Conservation (phyloP, 495 filamentous ascomycete species). For the Aspergillus asperescens region DNA sequence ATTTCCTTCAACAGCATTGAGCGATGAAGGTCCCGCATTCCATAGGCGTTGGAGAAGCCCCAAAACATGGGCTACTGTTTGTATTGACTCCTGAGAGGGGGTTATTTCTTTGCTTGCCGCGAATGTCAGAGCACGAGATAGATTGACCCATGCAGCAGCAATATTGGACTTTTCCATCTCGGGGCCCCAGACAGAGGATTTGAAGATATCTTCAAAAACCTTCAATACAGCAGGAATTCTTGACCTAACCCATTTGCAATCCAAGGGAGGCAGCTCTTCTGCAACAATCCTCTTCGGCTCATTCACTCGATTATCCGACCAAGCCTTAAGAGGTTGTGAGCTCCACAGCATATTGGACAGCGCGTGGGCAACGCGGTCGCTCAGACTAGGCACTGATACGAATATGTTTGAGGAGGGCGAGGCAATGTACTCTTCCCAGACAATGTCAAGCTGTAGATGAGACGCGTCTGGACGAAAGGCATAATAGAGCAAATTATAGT, state of each 20-base stretch:
- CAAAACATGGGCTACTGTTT: conserved; percentile 67
- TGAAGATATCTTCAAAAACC: conserved; percentile 60
- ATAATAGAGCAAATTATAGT: conserved; percentile 82
- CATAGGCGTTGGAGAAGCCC: conserved; percentile 64
- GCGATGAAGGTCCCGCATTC: conserved; percentile 38
- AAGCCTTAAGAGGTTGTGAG: conserved; percentile 52
- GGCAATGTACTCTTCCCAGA: conserved; percentile 74
- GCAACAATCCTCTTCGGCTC: conserved; percentile 51
- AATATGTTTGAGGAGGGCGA: conserved; percentile 39
- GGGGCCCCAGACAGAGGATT: conserved; percentile 48
- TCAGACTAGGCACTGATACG: conserved; percentile 27
- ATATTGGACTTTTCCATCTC: conserved; percentile 40
- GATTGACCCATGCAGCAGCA: conserved; percentile 59
- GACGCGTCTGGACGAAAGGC: conserved; percentile 65
- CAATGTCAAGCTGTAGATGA: conserved; percentile 57
- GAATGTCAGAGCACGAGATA: conserved; percentile 63
- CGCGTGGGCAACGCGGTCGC: conserved; percentile 55
- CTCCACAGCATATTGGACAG: conserved; percentile 65
- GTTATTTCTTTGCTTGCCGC: conserved; percentile 89
- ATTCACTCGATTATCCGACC: conserved; percentile 66
- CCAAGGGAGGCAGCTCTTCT: conserved; percentile 71
- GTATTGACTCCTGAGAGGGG: conserved; percentile 73
- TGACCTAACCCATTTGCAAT: conserved; percentile 82
- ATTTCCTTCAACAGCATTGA: conserved; percentile 29
- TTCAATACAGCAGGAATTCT: conserved; percentile 56